These are phyloP conservation scores for Fomitiporia mediterranea DNA, from an alignment of 1,284 basidiomycete species.

Conservation along the genomic window DNA sequence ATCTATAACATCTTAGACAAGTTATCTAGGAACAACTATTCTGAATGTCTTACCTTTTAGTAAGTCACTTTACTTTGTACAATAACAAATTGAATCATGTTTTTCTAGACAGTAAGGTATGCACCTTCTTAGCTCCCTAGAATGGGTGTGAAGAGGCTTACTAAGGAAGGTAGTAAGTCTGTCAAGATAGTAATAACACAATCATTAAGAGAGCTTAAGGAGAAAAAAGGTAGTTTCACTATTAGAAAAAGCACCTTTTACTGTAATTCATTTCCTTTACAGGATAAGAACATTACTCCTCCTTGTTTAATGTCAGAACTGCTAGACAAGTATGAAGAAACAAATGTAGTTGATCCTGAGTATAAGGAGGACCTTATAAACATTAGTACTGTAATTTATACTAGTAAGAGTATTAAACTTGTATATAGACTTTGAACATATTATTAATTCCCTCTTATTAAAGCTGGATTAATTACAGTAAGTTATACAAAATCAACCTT, in stretches of 20 bases:
- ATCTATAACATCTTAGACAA: no score
- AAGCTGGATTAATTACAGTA: no score
- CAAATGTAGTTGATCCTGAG: neutral
- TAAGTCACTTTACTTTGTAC: conserved; percentile 1
- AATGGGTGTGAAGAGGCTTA: conserved; percentile 6
- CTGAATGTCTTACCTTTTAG: conserved; percentile 12
- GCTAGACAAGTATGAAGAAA: conserved; percentile 9
- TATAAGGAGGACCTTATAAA: conserved; percentile 11
- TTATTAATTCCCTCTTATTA: no score
- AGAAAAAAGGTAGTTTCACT: conserved; percentile 4
- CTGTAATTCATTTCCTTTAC: no score
- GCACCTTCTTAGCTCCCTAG: conserved; percentile 13
- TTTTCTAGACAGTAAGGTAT: no score
- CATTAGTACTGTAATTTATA: neutral
- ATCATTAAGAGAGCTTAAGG: conserved; percentile 3
- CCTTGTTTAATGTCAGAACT: conserved; percentile 4
- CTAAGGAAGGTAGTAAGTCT: neutral
- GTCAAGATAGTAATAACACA: neutral
- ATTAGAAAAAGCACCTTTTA: neutral
- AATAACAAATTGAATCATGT: no score
- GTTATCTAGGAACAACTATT: conserved; percentile 1
- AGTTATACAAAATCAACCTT: no score
- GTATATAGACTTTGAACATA: no score
- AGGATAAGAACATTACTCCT: conserved; percentile 5
- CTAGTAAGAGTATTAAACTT: no score